These are phyloP conservation scores for Kodamaea laetipori DNA, from an alignment of 805 yeast species.

Conservation along the genomic window DNA sequence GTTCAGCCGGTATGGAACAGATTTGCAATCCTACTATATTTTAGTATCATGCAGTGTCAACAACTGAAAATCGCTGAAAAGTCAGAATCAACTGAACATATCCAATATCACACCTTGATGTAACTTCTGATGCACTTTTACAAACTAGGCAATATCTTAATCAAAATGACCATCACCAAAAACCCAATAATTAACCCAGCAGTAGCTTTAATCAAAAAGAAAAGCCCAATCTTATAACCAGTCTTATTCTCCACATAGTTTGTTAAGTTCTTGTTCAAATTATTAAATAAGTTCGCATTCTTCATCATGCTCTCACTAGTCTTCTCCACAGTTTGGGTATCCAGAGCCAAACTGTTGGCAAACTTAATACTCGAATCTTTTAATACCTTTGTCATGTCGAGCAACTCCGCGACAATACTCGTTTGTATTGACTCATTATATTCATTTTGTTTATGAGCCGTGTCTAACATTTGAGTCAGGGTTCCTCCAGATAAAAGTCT, in stretches of 20 bases:
- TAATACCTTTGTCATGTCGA: conserved; percentile 49
- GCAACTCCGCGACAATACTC: conserved; percentile 49
- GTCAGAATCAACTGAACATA: too few relatives aligned
- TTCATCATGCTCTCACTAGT: conserved; percentile 38
- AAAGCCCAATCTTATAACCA: conserved; percentile 43
- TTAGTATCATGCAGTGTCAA: too few relatives aligned
- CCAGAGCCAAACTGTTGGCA: conserved; percentile 27
- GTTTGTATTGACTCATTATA: conserved; percentile 50
- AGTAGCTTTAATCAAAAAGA: conserved; percentile 37
- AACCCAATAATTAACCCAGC: conserved; percentile 29
- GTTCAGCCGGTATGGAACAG: too few relatives aligned
- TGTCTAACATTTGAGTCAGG: conserved; percentile 16
- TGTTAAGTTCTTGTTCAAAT: conserved; percentile 40
- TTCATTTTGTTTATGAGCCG: conserved; percentile 24
- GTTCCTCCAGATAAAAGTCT: conserved; percentile 29
- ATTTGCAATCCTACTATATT: too few relatives aligned
- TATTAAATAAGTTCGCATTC: conserved; percentile 31
- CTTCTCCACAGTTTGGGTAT: conserved; percentile 33
- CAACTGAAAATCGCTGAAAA: too few relatives aligned
- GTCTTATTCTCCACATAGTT: conserved; percentile 40
- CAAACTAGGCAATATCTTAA: conserved; percentile 37
- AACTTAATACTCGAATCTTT: conserved; percentile 46
- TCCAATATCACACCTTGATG: too few relatives aligned
- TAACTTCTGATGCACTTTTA: too few relatives aligned
- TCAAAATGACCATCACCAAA: conserved; percentile 34